These are phyloP conservation scores for Arthrobotrys conoides DNA, from an alignment of 2,329 filamentous ascomycete species.

Conservation along the genomic window DNA sequence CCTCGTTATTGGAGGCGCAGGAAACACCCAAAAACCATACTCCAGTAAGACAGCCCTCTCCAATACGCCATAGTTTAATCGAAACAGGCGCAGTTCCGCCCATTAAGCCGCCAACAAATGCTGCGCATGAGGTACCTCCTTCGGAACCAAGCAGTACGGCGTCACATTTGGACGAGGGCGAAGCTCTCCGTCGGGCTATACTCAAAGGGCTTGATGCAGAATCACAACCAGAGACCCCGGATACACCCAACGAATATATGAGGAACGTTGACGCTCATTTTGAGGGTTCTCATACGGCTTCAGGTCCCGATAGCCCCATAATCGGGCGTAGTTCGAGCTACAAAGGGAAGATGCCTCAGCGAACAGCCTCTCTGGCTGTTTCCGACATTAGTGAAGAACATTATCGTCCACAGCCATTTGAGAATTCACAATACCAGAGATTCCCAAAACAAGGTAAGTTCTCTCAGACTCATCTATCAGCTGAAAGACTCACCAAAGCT, in stretches of 20 bases:
- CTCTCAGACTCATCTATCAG: background rate
- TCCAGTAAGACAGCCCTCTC: slow-evolving; percentile 2
- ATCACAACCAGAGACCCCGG: slow-evolving; percentile 47
- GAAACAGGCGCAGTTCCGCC: slow-evolving; percentile 15
- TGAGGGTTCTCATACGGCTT: slow-evolving; percentile 20
- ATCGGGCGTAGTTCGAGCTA: slow-evolving; percentile 44
- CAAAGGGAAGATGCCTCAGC: slow-evolving; percentile 55
- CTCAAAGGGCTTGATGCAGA: slow-evolving; percentile 49
- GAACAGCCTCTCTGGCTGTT: slow-evolving; percentile 44
- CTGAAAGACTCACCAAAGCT: slow-evolving; percentile 20
- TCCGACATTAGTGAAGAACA: slow-evolving; percentile 55
- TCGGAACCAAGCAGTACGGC: slow-evolving; percentile 20
- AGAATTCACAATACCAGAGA: slow-evolving; percentile 46
- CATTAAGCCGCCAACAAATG: slow-evolving; percentile 13
- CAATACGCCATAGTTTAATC: slow-evolving; percentile 4
- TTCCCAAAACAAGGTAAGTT: slow-evolving; percentile 53
- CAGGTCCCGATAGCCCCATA: slow-evolving; percentile 42
- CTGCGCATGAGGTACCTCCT: slow-evolving; percentile 5
- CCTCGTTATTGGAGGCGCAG: slow-evolving; percentile 10
- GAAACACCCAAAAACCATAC: slow-evolving; percentile 14
- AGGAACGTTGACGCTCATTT: slow-evolving; percentile 35
- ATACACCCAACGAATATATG: slow-evolving; percentile 43
- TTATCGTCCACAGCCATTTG: slow-evolving; percentile 52
- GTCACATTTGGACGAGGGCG: slow-evolving; percentile 37
- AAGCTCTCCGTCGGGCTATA: slow-evolving; percentile 48